Percentiles rank a stretch among this genome's conserved stretches.
These are phyloP conservation scores for Kitagawia praeruptora DNA, from an alignment of 129 eudicot genomes.

Conservation along the genomic window DNA sequence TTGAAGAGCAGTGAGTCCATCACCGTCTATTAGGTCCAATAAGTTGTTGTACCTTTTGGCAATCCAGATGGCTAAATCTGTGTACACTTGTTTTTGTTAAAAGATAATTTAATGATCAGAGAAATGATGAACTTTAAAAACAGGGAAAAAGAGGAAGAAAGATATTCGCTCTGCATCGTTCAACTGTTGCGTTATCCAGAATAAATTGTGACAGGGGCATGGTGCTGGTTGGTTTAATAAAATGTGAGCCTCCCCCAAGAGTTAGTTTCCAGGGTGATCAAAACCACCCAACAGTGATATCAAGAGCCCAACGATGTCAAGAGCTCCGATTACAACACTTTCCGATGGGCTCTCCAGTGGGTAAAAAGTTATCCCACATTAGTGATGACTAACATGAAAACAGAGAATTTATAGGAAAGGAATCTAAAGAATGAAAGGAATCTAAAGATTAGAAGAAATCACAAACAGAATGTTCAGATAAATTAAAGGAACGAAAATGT, in stretches of 20 bases:
- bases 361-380: too few species aligned
- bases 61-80: constrained; percentile 33
- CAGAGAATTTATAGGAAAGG: neutral
- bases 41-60: constrained; percentile 20
- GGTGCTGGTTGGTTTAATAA: too few species aligned
- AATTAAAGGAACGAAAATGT: neutral
- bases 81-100: neutral
- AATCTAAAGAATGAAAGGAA: neutral
- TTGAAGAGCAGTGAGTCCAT: constrained; percentile 29
- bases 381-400: neutral
- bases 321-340: neutral
- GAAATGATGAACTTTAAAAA: neutral
- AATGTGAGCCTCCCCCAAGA: too few species aligned
- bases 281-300: too few species aligned
- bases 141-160: neutral
- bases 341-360: neutral
- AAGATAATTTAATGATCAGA: neutral
- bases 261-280: too few species aligned
- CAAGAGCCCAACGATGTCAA: neutral
- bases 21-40: constrained; percentile 21
- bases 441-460: neutral
- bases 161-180: neutral
- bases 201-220: too few species aligned
- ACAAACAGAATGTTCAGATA: neutral
- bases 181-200: too few species aligned